Conservation (phyloP, 2,329 filamentous ascomycete genomes). For the Aspergillus luchuensis region DNA sequence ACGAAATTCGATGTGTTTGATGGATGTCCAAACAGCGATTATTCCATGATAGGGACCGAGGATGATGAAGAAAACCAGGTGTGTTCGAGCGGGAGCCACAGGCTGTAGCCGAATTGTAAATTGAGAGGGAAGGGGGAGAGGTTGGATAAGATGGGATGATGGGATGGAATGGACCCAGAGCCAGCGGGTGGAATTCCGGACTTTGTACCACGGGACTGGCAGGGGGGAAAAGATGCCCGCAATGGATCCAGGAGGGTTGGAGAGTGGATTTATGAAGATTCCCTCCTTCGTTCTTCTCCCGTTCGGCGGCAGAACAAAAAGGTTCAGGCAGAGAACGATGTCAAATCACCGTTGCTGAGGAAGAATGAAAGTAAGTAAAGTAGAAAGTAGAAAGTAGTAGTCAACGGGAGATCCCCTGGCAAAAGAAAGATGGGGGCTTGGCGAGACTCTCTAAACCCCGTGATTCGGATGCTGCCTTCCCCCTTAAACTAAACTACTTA, state of each 20-base stretch:
- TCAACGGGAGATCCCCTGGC: background rate
- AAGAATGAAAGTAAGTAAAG: background rate
- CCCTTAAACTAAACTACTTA: background rate
- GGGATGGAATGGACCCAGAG: slow-evolving; percentile 11
- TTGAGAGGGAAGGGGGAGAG: slow-evolving; percentile 9
- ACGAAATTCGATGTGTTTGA: slow-evolving; percentile 1
- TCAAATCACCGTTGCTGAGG: background rate
- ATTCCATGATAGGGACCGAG: slow-evolving; percentile 22
- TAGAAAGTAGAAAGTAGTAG: background rate
- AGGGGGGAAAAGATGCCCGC: slow-evolving; percentile 10
- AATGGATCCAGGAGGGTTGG: slow-evolving; percentile 5
- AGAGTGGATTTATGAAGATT: background rate
- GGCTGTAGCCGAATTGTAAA: slow-evolving; percentile 1
- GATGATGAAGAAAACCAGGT: slow-evolving; percentile 8
- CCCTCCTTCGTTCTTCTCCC: background rate
- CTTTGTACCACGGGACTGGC: slow-evolving; percentile 8
- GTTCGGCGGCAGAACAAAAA: background rate
- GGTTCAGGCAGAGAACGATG: background rate
- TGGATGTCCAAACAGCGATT: slow-evolving; percentile 10
- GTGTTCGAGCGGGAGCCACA: slow-evolving; percentile 12
- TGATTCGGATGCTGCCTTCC: slow-evolving; percentile 1
- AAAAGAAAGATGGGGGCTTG: slow-evolving; percentile 2
- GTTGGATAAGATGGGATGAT: slow-evolving; percentile 6
- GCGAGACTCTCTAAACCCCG: slow-evolving; percentile 8
- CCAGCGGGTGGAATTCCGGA: slow-evolving; percentile 18